Evolutionary conservation across 2,329 filamentous ascomycete species (phyloP).

Genomic region (Byssoonygena ceratinophila): DNA sequence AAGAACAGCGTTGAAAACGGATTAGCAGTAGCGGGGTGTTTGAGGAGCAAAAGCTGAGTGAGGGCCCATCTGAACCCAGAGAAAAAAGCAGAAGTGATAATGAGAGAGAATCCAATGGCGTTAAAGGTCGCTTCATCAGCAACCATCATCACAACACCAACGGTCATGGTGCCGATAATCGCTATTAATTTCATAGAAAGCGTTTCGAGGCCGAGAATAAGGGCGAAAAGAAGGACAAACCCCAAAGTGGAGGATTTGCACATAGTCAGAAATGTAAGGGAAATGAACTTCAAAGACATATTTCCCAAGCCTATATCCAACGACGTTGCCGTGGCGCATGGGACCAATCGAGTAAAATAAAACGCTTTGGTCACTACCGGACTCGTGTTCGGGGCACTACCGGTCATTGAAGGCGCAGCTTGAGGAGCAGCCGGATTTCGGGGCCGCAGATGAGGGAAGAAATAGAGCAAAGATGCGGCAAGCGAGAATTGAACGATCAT

Average conservation of each 20-base stretch:
- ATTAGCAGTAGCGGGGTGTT: slow-evolving; percentile 89
- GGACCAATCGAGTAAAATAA: slow-evolving; percentile 82
- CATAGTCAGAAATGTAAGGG: slow-evolving; percentile 97
- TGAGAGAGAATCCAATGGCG: slow-evolving; percentile 72
- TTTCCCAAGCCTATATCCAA: slow-evolving; percentile 95
- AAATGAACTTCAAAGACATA: slow-evolving; percentile 90
- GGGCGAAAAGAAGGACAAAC: slow-evolving; percentile 91
- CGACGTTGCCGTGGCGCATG: slow-evolving; percentile 84
- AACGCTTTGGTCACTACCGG: slow-evolving; percentile 53
- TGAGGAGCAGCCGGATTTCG: slow-evolving; percentile 13
- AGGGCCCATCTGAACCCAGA: slow-evolving; percentile 96
- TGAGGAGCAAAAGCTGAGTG: slow-evolving; percentile 89
- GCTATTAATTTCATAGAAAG: slow-evolving; percentile 74
- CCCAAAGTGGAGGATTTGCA: slow-evolving; percentile 95
- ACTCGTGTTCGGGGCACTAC: slow-evolving; percentile 36
- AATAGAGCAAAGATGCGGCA: slow-evolving; percentile 64
- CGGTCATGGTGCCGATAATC: slow-evolving; percentile 85
- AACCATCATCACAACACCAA: slow-evolving; percentile 96
- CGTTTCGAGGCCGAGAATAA: slow-evolving; percentile 80
- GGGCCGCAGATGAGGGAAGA: slow-evolving; percentile 73
- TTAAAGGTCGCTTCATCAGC: slow-evolving; percentile 88
- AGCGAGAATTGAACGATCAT: slow-evolving; percentile 91
- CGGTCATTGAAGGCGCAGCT: slow-evolving; percentile 17
- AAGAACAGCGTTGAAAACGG: slow-evolving; percentile 97
- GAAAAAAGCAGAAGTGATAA: slow-evolving; percentile 89